Evolutionary conservation across 2,329 filamentous ascomycete species (phyloP).

Genomic region (Verticillium nonalfalfae): DNA sequence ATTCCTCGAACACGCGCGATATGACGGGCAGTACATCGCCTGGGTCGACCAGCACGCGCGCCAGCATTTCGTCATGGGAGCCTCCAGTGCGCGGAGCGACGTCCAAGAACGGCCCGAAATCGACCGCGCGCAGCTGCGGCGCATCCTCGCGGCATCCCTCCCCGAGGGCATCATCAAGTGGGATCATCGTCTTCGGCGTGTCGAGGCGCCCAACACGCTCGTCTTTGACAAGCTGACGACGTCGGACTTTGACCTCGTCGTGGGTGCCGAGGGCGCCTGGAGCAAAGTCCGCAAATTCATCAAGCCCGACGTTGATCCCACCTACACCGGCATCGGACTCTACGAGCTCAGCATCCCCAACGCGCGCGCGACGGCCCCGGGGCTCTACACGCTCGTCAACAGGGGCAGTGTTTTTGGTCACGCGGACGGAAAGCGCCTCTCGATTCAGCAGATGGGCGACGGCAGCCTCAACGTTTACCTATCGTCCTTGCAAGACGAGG

Average conservation of each 20-base stretch:
- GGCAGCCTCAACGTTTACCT: constrained; percentile 36
- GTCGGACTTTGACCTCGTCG: constrained; percentile 30
- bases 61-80: constrained; percentile 18
- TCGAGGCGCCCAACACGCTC: constrained; percentile 26
- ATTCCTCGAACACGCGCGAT: constrained; percentile 43
- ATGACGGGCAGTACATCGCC: constrained; percentile 43
- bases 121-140: constrained; percentile 37
- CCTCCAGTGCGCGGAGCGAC: constrained; percentile 17
- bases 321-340: constrained; percentile 37
- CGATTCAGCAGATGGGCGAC: constrained; percentile 36
- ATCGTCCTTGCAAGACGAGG: constrained; percentile 27
- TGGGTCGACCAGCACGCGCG: constrained; percentile 35
- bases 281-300: constrained; percentile 29
- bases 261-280: constrained; percentile 30
- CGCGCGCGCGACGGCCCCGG: constrained; percentile 31
- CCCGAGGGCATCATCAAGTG: constrained; percentile 37
- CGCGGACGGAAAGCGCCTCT: constrained; percentile 31
- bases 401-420: constrained; percentile 38
- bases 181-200: constrained; percentile 33
- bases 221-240: constrained; percentile 27
- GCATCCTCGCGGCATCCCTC: constrained; percentile 37
- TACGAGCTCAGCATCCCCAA: constrained; percentile 35
- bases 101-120: constrained; percentile 43
- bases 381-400: constrained; percentile 36
- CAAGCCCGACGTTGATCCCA: constrained; percentile 27